These are phyloP conservation scores for Hypoxylon fuscum DNA, from an alignment of 495 filamentous ascomycete species.

Conservation along the genomic window DNA sequence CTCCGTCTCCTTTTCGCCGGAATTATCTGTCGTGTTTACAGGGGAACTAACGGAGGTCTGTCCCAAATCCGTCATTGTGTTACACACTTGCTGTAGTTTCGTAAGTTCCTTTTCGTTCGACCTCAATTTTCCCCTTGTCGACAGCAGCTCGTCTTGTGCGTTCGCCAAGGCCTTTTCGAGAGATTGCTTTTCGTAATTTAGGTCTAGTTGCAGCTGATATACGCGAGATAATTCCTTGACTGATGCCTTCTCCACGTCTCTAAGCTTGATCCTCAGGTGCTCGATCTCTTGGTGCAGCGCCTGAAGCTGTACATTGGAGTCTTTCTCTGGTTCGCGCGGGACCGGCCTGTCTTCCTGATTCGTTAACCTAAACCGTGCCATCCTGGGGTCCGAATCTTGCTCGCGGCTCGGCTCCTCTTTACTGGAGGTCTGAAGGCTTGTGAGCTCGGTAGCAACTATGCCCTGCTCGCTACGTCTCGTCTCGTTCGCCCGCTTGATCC, in stretches of 20 bases:
- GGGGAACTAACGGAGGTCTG: too few relatives aligned
- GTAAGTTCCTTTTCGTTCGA: neutral
- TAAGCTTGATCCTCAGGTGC: neutral
- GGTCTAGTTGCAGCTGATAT: too few relatives aligned
- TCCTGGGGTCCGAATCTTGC: neutral
- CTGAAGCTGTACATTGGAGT: neutral
- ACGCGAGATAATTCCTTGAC: neutral
- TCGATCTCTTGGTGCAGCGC: neutral
- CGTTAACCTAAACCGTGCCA: neutral
- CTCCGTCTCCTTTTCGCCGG: neutral
- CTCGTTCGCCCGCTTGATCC: conserved; percentile 3
- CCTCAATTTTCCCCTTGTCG: neutral
- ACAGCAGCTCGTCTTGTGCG: neutral
- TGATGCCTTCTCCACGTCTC: neutral
- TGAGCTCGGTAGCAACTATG: too few relatives aligned
- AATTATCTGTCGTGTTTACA: neutral
- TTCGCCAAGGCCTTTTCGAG: neutral
- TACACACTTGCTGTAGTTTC: neutral
- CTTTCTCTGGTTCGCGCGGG: neutral
- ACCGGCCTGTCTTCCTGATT: neutral
- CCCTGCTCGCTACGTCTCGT: neutral
- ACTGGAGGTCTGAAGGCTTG: too few relatives aligned
- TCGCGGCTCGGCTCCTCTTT: neutral
- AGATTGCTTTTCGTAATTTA: neutral
- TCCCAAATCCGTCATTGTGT: too few relatives aligned